phyloP scores from a whole-genome alignment of 2,329 filamentous ascomycete species.

The Verticillium alfalfae region DNA sequence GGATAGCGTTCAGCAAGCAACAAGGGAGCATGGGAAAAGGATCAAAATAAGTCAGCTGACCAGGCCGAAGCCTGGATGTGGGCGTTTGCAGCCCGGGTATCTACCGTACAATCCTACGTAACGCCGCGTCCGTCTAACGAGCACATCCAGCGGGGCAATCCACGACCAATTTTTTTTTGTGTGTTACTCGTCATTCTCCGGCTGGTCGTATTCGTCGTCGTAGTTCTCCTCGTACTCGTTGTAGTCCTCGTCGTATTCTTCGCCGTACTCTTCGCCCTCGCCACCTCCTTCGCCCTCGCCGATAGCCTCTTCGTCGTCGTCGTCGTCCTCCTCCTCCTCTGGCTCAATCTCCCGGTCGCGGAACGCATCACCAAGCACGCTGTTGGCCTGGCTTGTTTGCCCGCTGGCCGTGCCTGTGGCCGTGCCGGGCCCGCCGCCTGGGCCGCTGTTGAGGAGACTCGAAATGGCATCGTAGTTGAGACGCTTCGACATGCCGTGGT shows the following conservation, averaged over 20 bases:
- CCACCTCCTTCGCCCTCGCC: constrained; percentile 20
- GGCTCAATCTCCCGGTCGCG: constrained; percentile 25
- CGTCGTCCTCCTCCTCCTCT: constrained; percentile 27
- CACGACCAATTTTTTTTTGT: no score
- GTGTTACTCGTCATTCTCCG: neutral
- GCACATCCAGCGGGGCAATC: no score
- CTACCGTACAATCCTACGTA: neutral
- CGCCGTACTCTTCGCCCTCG: constrained; percentile 14
- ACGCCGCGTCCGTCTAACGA: neutral
- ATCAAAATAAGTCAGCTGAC: neutral
- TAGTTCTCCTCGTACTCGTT: constrained; percentile 30
- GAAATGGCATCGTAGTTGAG: constrained; percentile 67
- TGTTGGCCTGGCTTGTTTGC: constrained; percentile 25
- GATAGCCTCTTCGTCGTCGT: constrained; percentile 27
- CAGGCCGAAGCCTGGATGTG: neutral
- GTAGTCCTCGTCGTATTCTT: constrained; percentile 13
- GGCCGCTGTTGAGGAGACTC: constrained; percentile 47
- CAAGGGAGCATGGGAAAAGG: neutral
- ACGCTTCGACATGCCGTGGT: constrained; percentile 64
- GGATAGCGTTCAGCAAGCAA: constrained; percentile 13
- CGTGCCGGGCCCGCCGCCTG: constrained; percentile 40
- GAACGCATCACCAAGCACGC: constrained; percentile 26
- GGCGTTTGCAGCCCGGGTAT: neutral
- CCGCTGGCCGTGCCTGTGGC: constrained; percentile 36
- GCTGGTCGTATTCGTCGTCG: constrained; percentile 16